These are phyloP conservation scores for Mariannaea elegans DNA, from an alignment of 2,329 filamentous ascomycete species.

Conservation along the genomic window DNA sequence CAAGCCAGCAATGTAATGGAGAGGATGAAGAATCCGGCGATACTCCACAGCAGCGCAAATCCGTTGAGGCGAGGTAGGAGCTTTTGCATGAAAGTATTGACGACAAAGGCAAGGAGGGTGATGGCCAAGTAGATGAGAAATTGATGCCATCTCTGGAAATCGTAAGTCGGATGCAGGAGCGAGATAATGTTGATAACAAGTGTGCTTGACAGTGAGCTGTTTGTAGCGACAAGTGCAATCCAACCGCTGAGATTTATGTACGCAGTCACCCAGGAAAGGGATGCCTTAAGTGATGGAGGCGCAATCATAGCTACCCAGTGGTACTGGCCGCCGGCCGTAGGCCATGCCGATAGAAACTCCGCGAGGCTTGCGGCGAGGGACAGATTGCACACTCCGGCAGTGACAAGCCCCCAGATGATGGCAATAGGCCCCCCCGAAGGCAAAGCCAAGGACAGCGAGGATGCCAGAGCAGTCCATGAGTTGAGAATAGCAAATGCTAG, in stretches of 20 bases:
- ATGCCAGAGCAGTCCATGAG: constrained; percentile 57
- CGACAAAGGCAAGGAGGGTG: constrained; percentile 38
- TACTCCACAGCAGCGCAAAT: constrained; percentile 74
- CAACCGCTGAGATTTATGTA: constrained; percentile 78
- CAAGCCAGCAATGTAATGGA: constrained; percentile 74
- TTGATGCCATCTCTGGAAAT: constrained; percentile 71
- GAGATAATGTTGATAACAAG: constrained; percentile 73
- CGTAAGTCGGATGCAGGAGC: constrained; percentile 65
- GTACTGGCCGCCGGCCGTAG: constrained; percentile 68
- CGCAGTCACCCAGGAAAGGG: constrained; percentile 45
- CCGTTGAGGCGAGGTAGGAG: constrained; percentile 62
- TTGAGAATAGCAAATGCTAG: constrained; percentile 58
- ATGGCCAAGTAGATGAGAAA: constrained; percentile 62
- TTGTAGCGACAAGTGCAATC: constrained; percentile 71
- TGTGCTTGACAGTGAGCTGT: constrained; percentile 72
- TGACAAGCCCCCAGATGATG: constrained; percentile 70
- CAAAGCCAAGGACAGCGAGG: constrained; percentile 58
- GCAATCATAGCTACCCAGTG: constrained; percentile 71
- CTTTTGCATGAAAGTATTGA: constrained; percentile 44
- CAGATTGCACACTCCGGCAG: constrained; percentile 46
- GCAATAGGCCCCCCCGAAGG: constrained; percentile 69
- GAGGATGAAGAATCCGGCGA: constrained; percentile 73
- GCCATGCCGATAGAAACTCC: constrained; percentile 73
- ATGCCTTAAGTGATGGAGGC: constrained; percentile 26
- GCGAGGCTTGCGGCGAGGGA: constrained; percentile 71